Percentiles rank a stretch among this genome's conserved stretches.
phyloP scores from a whole-genome alignment of 1,284 basidiomycete species.

The Irpex rosettiformis region DNA sequence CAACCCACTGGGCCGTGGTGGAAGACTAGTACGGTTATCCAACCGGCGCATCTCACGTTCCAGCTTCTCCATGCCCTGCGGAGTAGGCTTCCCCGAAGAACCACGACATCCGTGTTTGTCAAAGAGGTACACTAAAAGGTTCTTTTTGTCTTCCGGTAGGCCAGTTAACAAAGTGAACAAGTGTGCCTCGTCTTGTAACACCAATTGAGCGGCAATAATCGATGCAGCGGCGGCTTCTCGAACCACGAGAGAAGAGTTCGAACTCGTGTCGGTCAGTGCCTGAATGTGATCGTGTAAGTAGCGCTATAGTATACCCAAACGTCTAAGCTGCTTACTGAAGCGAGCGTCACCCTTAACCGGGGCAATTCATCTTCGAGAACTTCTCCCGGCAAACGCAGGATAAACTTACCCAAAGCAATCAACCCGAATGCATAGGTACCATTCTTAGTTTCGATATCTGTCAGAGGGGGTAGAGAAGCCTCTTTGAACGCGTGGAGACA shows the following conservation, averaged over 20 bases:
- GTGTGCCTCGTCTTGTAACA: constrained; percentile 76
- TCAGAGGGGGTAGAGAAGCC: constrained; percentile 39
- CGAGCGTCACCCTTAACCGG: constrained; percentile 63
- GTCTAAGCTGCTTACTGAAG: constrained; percentile 47
- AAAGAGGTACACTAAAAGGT: constrained; percentile 79
- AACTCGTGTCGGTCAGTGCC: constrained; percentile 64
- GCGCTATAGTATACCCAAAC: not conserved
- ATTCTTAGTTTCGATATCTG: constrained; percentile 50
- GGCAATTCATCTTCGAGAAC: constrained; percentile 84
- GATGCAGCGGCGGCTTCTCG: constrained; percentile 77
- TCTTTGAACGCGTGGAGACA: constrained; percentile 60
- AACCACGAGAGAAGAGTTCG: constrained; percentile 58
- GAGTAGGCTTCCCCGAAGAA: constrained; percentile 17
- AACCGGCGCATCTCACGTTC: constrained; percentile 74
- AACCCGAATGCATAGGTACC: constrained; percentile 76
- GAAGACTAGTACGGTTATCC: constrained; percentile 53
- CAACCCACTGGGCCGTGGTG: not conserved
- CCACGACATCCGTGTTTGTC: constrained; percentile 76
- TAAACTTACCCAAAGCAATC: constrained; percentile 76
- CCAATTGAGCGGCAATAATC: constrained; percentile 77
- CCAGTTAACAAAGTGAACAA: constrained; percentile 76
- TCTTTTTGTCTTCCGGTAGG: constrained; percentile 81
- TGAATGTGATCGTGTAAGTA: constrained; percentile 25
- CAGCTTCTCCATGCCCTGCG: constrained; percentile 55
- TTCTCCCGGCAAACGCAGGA: constrained; percentile 72